These are phyloP conservation scores for Xylaria longipes DNA, from an alignment of 495 filamentous ascomycete genomes.

Conservation along the genomic window DNA sequence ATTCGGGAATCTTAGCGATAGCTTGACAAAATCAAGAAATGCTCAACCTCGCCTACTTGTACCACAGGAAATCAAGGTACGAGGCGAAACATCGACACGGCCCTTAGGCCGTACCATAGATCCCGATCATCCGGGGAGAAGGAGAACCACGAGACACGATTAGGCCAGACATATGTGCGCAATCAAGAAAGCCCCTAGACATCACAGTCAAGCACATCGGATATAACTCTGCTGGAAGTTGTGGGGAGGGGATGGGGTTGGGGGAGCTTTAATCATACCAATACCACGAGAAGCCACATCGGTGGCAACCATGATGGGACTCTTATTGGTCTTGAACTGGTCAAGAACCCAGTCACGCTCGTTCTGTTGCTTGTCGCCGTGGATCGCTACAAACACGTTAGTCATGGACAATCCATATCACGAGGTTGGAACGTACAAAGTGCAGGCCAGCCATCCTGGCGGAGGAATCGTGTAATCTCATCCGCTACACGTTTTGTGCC, in stretches of 20 bases:
- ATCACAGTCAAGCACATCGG: slow-evolving; percentile 90
- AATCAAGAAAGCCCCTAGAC: slow-evolving; percentile 76
- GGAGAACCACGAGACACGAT: slow-evolving; percentile 80
- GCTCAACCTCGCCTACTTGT: slow-evolving; percentile 72
- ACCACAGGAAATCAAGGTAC: slow-evolving; percentile 64
- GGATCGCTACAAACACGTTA: slow-evolving; percentile 76
- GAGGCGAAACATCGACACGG: slow-evolving; percentile 71
- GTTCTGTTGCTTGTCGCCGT: slow-evolving; percentile 99
- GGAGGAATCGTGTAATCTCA: slow-evolving; percentile 97
- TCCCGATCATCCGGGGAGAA: slow-evolving; percentile 78
- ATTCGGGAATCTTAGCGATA: slow-evolving; percentile 62
- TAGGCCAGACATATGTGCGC: slow-evolving; percentile 83
- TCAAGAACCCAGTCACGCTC: slow-evolving; percentile 99
- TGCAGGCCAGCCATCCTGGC: slow-evolving; percentile 98
- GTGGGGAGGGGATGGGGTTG: slow-evolving; percentile 52
- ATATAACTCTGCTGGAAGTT: slow-evolving; percentile 69
- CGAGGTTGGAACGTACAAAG: slow-evolving; percentile 71
- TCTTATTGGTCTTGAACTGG: slow-evolving; percentile 97
- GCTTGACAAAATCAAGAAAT: slow-evolving; percentile 71
- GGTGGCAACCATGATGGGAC: slow-evolving; percentile 96
- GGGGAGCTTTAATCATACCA: slow-evolving; percentile 84
- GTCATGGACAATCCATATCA: slow-evolving; percentile 29
- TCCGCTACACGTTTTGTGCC: slow-evolving; percentile 98
- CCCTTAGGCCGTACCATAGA: slow-evolving; percentile 70
- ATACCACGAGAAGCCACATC: slow-evolving; percentile 99